Base-by-base conservation (phyloP, 2,329 filamentous ascomycete genomes). In the Ophiocordyceps australis region DNA sequence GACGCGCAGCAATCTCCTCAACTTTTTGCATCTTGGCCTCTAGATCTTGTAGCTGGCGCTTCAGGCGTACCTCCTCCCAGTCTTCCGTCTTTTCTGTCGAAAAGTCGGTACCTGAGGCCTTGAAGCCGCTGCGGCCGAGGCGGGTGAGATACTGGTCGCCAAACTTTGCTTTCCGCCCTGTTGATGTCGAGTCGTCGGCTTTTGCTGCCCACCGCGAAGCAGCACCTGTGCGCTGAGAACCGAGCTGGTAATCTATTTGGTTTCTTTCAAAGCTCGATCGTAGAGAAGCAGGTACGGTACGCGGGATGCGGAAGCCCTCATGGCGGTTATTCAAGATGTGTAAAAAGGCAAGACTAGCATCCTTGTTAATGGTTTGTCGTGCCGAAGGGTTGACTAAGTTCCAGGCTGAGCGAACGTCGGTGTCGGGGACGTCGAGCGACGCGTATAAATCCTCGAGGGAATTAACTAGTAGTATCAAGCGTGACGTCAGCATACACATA, bases 251-350 rank as follows among this genome's bases (percentile, higher is more conserved):
- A 54, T 94, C 83, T 47, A 98, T 95, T 49, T 92, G 73, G 46
- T 91, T 92, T 45, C 82, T 78, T 55, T 98, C 86, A 43, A 98
- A 98, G 31, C 75, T 86, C 17, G 82, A 64, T 20, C 89, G 74
- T 21, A 98, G 66, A n/a, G 79, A 89, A 2, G 86, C 79, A 1
- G 89, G 89, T 9, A 98, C 81, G 17, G 73, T 78, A 40, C 89
- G 75, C 21, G 89, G 89, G 45, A 98, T 91, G 32, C 89, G 76
- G 62, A 72, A 94, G 20, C 89, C 89, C 46, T 95, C 86, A 50
- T 94, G 86, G 24, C 89, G 72, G 58, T 89, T 79, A 56, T 92
- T 94, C 29, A 98, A 73, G 40, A 98, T 92, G 54, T 98, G 89
- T 24, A 98, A 64, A 55, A 98, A 98, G 11, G 83, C 85, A 20